Evolutionary conservation across 2,329 filamentous ascomycete genomes (phyloP).

Genomic region (Monilinia vaccinii-corymbosi): DNA sequence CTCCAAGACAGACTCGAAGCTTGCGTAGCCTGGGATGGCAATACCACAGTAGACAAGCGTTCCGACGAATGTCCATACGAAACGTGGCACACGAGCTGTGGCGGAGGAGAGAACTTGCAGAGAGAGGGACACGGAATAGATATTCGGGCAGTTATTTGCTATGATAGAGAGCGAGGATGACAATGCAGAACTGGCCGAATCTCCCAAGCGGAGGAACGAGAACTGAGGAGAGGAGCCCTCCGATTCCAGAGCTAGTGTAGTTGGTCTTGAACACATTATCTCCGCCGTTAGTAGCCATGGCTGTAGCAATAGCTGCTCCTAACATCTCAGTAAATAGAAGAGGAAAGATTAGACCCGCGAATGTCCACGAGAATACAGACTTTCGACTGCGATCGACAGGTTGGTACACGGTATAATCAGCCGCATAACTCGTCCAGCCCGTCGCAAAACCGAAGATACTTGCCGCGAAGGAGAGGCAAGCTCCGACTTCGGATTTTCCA

Average conservation of each 20-base stretch:
- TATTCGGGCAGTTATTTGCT: constrained; percentile 63
- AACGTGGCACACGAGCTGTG: constrained; percentile 55
- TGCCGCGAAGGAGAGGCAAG: constrained; percentile 55
- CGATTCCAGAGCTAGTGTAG: constrained; percentile 48
- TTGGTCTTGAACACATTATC: constrained; percentile 46
- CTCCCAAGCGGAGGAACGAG: constrained; percentile 54
- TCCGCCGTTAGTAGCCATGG: constrained; percentile 44
- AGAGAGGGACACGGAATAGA: constrained; percentile 61
- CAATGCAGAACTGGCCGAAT: constrained; percentile 65
- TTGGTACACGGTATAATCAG: constrained; percentile 76
- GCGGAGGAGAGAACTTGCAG: constrained; percentile 54
- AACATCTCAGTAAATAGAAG: constrained; percentile 68
- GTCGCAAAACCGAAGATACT: constrained; percentile 61
- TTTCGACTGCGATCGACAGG: constrained; percentile 48
- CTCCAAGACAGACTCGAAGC: constrained; percentile 55
- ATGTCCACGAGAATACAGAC: constrained; percentile 62
- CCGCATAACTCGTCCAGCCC: constrained; percentile 66
- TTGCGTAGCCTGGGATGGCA: constrained; percentile 57
- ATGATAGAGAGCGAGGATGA: constrained; percentile 59
- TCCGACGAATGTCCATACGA: constrained; percentile 55
- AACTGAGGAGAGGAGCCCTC: constrained; percentile 52
- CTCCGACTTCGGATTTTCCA: constrained; percentile 51
- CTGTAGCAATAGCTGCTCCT: constrained; percentile 60
- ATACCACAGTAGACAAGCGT: constrained; percentile 59
- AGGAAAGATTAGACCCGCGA: constrained; percentile 58